Conservation (phyloP, 176 grass and related monocot genomes). For the Carex scoparia region DNA sequence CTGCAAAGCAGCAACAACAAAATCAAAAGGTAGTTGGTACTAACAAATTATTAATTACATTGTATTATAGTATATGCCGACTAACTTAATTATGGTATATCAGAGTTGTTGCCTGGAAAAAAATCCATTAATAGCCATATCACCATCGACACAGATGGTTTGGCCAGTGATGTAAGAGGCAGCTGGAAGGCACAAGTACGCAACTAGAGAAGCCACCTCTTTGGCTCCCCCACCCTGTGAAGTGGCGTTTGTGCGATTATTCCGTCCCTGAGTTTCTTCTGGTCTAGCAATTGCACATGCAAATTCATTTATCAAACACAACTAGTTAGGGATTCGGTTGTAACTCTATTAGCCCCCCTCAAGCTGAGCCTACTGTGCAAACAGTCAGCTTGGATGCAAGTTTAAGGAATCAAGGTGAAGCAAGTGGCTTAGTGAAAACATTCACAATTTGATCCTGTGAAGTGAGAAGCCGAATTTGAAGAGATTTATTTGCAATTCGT, state of each 20-base stretch:
- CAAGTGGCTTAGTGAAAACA: too few species aligned
- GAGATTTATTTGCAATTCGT: too few species aligned
- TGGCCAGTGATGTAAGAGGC: conserved; percentile 67
- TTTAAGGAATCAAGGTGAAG: too few species aligned
- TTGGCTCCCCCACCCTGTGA: conserved; percentile 61
- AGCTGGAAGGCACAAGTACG: conserved; percentile 70
- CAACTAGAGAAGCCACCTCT: conserved; percentile 74
- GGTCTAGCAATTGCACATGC: conserved; percentile 37
- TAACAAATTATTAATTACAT: not conserved
- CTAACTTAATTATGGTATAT: not conserved
- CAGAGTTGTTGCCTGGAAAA: conserved; percentile 32
- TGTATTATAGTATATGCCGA: not conserved
- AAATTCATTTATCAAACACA: not conserved
- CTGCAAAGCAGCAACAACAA: not conserved
- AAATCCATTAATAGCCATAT: conserved; percentile 67
- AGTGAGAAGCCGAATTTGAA: too few species aligned
- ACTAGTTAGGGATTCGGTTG: too few species aligned
- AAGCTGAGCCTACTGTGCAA: too few species aligned
- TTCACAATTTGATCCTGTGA: too few species aligned
- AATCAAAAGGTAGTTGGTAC: not conserved
- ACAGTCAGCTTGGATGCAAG: too few species aligned
- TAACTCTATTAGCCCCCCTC: too few species aligned
- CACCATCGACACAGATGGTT: conserved; percentile 62
- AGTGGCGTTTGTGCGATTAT: conserved; percentile 51
- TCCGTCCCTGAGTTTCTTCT: conserved; percentile 39